A percentile compares a stretch with the other conserved stretches of the same genome.
Conservation (phyloP, 352 stramenopile genomes). For the Globisporangium barbulae region DNA sequence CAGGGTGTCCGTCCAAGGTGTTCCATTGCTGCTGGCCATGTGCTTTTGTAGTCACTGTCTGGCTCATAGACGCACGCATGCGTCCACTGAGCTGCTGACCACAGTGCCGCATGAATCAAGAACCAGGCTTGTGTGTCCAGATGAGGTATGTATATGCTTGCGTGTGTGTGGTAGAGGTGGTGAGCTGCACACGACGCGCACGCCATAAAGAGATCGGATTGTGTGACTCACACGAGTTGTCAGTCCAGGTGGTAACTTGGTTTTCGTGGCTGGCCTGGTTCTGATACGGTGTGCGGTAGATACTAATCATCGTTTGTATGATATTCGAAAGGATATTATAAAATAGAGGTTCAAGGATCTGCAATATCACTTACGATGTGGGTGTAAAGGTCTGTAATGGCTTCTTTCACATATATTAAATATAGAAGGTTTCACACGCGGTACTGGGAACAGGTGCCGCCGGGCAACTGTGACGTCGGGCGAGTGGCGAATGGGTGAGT, state of each 20-base stretch:
- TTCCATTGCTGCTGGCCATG: not conserved
- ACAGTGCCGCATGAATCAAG: too few species aligned
- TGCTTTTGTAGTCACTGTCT: not conserved
- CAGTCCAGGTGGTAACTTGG: too few species aligned
- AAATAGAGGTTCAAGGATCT: not conserved
- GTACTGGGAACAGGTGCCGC: not conserved
- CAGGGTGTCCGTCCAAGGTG: not conserved
- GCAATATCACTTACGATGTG: not conserved
- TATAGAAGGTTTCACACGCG: not conserved
- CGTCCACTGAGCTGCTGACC: too few species aligned
- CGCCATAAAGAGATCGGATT: not conserved
- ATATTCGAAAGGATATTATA: not conserved
- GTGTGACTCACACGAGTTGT: too few species aligned
- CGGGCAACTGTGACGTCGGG: constrained; percentile 7
- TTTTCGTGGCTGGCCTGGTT: not conserved
- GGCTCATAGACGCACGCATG: too few species aligned
- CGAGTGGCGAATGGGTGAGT: constrained; percentile 5
- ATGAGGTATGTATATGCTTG: not conserved
- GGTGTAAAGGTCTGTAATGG: not conserved
- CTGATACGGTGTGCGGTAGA: not conserved
- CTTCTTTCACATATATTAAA: not conserved
- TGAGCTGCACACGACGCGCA: not conserved
- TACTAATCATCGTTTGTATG: too few species aligned
- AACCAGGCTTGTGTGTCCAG: too few species aligned
- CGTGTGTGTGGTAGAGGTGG: not conserved